A percentile compares a stretch with the other conserved stretches of the same genome.
Conservation (phyloP, 1,284 basidiomycete species). For the Apiotrichum sp. region DNA sequence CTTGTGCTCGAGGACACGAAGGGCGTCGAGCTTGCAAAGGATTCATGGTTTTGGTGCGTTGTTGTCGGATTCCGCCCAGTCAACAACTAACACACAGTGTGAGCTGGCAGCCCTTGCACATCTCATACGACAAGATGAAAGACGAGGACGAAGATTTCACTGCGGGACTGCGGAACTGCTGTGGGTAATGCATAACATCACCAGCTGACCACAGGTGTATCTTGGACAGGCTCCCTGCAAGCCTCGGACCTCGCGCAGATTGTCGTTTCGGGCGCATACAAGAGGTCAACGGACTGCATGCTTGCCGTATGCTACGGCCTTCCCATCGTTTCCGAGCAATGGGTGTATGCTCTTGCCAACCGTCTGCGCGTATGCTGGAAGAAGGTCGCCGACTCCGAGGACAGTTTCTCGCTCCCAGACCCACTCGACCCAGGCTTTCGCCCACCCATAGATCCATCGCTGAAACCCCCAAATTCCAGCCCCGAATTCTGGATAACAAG, state of each 20-base stretch:
- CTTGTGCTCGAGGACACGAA: constrained; percentile 22
- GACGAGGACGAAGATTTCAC: constrained; percentile 23
- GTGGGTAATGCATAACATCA: constrained; percentile 9
- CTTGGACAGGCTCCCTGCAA: constrained; percentile 25
- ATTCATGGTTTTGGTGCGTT: constrained; percentile 31
- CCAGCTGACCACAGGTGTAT: constrained; percentile 23
- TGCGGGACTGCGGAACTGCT: constrained; percentile 21
- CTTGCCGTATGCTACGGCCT: constrained; percentile 32
- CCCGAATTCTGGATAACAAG: constrained; percentile 24
- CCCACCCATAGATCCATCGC: constrained; percentile 19
- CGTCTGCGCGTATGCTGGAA: constrained; percentile 33
- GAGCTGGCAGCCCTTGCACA: constrained; percentile 11
- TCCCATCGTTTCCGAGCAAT: constrained; percentile 31
- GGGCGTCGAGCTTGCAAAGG: constrained; percentile 4
- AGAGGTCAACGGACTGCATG: constrained; percentile 14
- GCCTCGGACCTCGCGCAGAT: constrained; percentile 14
- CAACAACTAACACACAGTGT: constrained; percentile 1
- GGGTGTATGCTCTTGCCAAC: constrained; percentile 20
- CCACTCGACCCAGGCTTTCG: constrained; percentile 14
- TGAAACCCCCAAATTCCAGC: constrained; percentile 5
- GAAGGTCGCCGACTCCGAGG: constrained; percentile 31
- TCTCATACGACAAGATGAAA: constrained; percentile 29
- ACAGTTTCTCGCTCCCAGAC: constrained; percentile 35
- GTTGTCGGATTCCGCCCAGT: not conserved
- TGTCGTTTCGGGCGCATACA: constrained; percentile 23